Conservation (phyloP, 768 basidiomycete genomes). For the Tubosaeta sp. region DNA sequence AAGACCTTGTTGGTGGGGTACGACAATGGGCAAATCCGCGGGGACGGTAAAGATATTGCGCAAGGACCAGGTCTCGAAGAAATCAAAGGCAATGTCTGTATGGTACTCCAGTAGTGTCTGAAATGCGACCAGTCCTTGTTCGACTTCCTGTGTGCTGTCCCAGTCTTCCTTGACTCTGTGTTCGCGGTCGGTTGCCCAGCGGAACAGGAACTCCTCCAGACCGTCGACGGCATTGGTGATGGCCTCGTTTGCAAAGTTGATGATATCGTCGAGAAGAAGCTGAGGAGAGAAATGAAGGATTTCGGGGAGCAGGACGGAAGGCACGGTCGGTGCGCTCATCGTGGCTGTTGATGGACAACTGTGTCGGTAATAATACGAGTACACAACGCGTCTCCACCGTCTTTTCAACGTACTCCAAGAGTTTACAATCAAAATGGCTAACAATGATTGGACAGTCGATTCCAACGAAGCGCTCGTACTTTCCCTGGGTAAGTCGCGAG, state of each 20-base stretch:
- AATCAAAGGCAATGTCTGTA: conserved; percentile 87
- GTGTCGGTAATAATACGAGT: conserved; percentile 13
- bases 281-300: conserved; percentile 83
- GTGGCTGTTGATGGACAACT: conserved; percentile 7
- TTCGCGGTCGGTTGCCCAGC: conserved; percentile 67
- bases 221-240: conserved; percentile 75
- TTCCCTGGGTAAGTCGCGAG: conserved; percentile 54
- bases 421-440: conserved; percentile 16
- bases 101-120: conserved; percentile 87
- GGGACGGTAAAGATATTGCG: conserved; percentile 84
- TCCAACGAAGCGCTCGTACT: conserved; percentile 75
- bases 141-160: conserved; percentile 65
- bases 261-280: conserved; percentile 79
- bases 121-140: conserved; percentile 79
- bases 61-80: conserved; percentile 86
- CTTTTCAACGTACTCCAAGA: neutral
- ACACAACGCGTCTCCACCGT: conserved; percentile 25
- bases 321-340: conserved; percentile 27
- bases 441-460: conserved; percentile 67
- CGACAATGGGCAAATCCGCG: conserved; percentile 61
- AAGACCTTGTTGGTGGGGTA: conserved; percentile 71
- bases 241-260: conserved; percentile 77
- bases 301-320: conserved; percentile 35
- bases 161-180: conserved; percentile 43
- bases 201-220: conserved; percentile 71